phyloP scores from a whole-genome alignment of 2,329 filamentous ascomycete species.

The Penicillium occitanis region DNA sequence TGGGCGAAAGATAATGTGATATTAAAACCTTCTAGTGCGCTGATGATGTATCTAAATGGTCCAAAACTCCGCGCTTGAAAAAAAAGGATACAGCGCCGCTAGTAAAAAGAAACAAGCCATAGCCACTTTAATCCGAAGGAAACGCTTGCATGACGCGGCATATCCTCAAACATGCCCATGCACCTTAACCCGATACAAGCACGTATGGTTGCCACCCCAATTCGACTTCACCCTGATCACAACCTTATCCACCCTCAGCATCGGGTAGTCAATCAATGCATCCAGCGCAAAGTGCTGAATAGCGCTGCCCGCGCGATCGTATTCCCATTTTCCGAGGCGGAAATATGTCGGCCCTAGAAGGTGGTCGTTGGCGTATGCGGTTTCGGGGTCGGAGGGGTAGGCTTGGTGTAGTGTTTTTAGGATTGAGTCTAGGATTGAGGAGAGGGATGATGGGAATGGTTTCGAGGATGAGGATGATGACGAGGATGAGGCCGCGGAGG shows the following conservation, averaged over 20 bases:
- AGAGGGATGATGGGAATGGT: slow-evolving; percentile 9
- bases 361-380: slow-evolving; percentile 38
- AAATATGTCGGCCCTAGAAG: slow-evolving; percentile 40
- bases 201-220: slow-evolving; percentile 46
- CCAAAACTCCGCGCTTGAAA: slow-evolving; percentile 4
- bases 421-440: slow-evolving; percentile 33
- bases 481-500: slow-evolving; percentile 2
- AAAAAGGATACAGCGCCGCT: not conserved
- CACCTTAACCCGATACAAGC: slow-evolving; percentile 48
- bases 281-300: slow-evolving; percentile 43
- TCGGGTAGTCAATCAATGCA: slow-evolving; percentile 38
- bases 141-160: not conserved
- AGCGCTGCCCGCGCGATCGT: slow-evolving; percentile 37
- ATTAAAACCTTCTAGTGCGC: not conserved
- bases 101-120: not conserved
- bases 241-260: slow-evolving; percentile 39
- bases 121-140: too few relatives aligned
- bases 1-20: not conserved
- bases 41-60: not conserved
- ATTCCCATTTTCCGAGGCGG: slow-evolving; percentile 41
- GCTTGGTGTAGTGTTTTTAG: slow-evolving; percentile 33
- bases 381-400: slow-evolving; percentile 33
- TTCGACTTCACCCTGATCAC: slow-evolving; percentile 46
- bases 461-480: slow-evolving; percentile 7
- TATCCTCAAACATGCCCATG: slow-evolving; percentile 35